Base-by-base conservation (phyloP, 2,329 filamentous ascomycete species). In the Fusarium nematophilum region DNA sequence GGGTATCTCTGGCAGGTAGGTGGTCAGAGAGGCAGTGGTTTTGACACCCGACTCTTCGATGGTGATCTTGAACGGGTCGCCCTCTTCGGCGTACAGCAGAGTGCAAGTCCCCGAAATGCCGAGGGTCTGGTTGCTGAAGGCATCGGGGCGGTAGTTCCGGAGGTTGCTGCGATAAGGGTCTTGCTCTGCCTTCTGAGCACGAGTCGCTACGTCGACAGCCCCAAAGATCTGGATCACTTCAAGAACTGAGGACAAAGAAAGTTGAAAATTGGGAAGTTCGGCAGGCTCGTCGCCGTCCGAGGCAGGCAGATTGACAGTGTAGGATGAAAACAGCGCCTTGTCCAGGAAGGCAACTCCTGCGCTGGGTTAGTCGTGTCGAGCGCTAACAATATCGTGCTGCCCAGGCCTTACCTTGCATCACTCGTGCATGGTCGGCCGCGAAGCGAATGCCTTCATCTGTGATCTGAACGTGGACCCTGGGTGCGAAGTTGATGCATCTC, bases 181-280 rank as follows among this genome's bases (percentile, higher is more conserved):
- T 54, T 82, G 78, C 10, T 88, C 86, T 6, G 82, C 78, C 67
- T 83, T 87, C 44, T 83, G 80, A 42, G 83, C 79, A 60, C 84
- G 83, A 33, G 79, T 81, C 6, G 85, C 79, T 11, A 87, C 82
- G 63, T 91, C 90, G 38, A 93, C 86, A n/a, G 93, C 87, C 43
- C 92, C 92, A 70, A 99, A 96, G 43, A 99, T 98, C 70, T 97
- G 94, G 7, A 99, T 83, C 0, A 94, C 96, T 77, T 98, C 95
- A 47, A 99, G 86, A 3, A 99, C 84, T 14, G 94, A 91, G 5
- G 89, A 83, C 8, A 99, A 85, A 2, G 93, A 95, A 62, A 98
- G 89, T 72, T 96, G 90, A 72, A 99, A 99, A 45, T 84, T 86
- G 7, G 91, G 88, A 25, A 86, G 82, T 4, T 80, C 74, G 1